phyloP scores from a whole-genome alignment of 2,329 filamentous ascomycete species.

The Aspergillus pseudoterreus region DNA sequence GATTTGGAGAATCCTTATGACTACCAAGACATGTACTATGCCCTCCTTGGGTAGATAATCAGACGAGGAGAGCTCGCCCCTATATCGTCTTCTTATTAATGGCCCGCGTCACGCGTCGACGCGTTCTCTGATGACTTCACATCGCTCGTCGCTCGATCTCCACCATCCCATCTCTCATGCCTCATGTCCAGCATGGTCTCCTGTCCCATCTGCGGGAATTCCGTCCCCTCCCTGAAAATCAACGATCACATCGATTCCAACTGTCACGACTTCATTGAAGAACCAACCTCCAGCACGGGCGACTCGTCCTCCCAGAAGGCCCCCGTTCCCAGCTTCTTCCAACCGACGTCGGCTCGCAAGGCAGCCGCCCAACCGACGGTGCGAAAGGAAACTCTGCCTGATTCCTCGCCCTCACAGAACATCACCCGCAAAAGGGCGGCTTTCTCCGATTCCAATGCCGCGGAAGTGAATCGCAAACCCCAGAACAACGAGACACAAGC shows the following conservation, averaged over 20 bases:
- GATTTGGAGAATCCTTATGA: too few relatives aligned
- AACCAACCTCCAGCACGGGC: constrained; percentile 44
- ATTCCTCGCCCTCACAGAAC: constrained; percentile 24
- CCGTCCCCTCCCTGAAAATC: constrained; percentile 56
- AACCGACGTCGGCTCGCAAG: constrained; percentile 47
- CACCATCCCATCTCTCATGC: too few relatives aligned
- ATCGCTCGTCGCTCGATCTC: too few relatives aligned
- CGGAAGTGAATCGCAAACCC: constrained; percentile 17
- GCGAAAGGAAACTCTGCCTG: constrained; percentile 20
- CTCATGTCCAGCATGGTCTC: constrained; percentile 51
- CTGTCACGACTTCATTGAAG: constrained; percentile 65
- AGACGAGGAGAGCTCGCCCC: too few relatives aligned
- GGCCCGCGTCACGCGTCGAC: not conserved
- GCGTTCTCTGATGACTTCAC: not conserved
- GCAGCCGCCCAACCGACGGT: constrained; percentile 25
- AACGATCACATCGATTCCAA: constrained; percentile 87
- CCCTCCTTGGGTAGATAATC: too few relatives aligned
- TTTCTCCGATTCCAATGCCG: constrained; percentile 8
- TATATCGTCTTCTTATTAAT: too few relatives aligned
- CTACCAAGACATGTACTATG: too few relatives aligned
- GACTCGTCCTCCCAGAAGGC: constrained; percentile 36
- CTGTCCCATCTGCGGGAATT: constrained; percentile 77
- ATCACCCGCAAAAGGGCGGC: constrained; percentile 30
- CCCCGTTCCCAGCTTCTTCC: constrained; percentile 53
- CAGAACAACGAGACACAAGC: constrained; percentile 20